phyloP scores from a whole-genome alignment of 805 yeast species.

The Candida ipomoeae region DNA sequence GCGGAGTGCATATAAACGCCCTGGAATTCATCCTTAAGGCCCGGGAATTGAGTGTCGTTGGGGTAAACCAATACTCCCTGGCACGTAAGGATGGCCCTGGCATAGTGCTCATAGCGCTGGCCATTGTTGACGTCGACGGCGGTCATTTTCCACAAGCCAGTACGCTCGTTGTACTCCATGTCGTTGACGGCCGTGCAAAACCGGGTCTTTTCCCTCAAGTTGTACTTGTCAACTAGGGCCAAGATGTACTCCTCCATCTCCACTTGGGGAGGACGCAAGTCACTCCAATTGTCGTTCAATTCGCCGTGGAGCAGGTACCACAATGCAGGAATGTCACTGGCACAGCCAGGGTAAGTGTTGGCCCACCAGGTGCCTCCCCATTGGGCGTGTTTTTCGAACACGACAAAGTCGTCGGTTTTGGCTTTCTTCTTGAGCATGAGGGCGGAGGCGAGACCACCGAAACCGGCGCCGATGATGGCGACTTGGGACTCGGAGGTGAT shows the following conservation, averaged over 20 bases:
- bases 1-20: slow-evolving; percentile 42
- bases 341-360: slow-evolving; percentile 43
- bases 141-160: slow-evolving; percentile 26
- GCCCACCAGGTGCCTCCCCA: slow-evolving; percentile 46
- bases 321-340: slow-evolving; percentile 41
- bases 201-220: slow-evolving; percentile 20
- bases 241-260: slow-evolving; percentile 41
- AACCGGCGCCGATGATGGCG: slow-evolving; percentile 40
- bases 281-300: slow-evolving; percentile 34
- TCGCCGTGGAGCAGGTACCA: slow-evolving; percentile 37
- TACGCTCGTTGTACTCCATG: slow-evolving; percentile 22
- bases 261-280: slow-evolving; percentile 38
- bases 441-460: slow-evolving; percentile 35
- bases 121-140: slow-evolving; percentile 28
- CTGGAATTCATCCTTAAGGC: slow-evolving; percentile 31
- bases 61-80: slow-evolving; percentile 40
- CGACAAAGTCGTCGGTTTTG: slow-evolving; percentile 27
- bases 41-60: slow-evolving; percentile 25
- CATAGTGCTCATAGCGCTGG: slow-evolving; percentile 27
- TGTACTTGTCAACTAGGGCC: slow-evolving; percentile 27
- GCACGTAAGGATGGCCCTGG: slow-evolving; percentile 24
- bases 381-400: slow-evolving; percentile 37
- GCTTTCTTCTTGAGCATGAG: slow-evolving; percentile 24
- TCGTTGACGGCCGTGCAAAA: slow-evolving; percentile 22
- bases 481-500: slow-evolving; percentile 26